Evolutionary conservation across 208 protist genomes (phyloP).

Genomic region (Kentomonas sorsogonicus): DNA sequence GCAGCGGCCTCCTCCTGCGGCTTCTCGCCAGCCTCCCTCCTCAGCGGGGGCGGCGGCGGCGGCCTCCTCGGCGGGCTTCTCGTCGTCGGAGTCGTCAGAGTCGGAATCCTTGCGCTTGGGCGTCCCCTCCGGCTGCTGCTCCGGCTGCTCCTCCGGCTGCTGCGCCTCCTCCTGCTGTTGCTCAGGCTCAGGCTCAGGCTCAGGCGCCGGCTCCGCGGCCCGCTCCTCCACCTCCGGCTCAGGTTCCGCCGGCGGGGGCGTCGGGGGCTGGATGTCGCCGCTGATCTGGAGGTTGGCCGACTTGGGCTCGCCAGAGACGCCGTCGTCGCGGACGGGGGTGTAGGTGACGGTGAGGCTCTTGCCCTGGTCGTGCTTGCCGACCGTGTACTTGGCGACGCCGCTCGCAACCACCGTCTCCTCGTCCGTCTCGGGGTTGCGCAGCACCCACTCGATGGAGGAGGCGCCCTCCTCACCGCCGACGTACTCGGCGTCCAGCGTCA

Average conservation of each 20-base stretch:
- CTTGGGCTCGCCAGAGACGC: constrained; percentile 54
- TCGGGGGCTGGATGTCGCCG: constrained; percentile 15
- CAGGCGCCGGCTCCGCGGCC: constrained; percentile 2
- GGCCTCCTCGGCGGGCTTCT: constrained; percentile 7
- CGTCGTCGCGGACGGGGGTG: constrained; percentile 79
- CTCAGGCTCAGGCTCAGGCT: not conserved
- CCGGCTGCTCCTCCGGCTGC: not conserved
- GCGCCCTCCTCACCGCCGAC: constrained; percentile 61
- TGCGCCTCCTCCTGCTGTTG: not conserved
- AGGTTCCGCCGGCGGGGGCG: constrained; percentile 6
- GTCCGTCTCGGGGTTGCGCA: constrained; percentile 58
- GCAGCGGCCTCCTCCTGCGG: constrained; percentile 5
- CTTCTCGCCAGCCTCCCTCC: not conserved
- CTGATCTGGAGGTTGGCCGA: constrained; percentile 49
- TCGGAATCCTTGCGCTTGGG: no score
- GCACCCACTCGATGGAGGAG: constrained; percentile 64
- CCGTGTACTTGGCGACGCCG: constrained; percentile 45
- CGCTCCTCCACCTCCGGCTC: constrained; percentile 15
- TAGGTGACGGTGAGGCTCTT: constrained; percentile 81
- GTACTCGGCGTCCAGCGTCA: constrained; percentile 72
- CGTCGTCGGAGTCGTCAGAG: no score
- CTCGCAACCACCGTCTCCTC: constrained; percentile 44
- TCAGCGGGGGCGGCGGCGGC: not conserved
- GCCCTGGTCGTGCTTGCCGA: constrained; percentile 57
- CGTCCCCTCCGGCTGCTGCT: not conserved